Percentiles rank a stretch among this genome's conserved stretches.
Conservation (phyloP, 352 stramenopile species). For the Pythium aquatile region DNA sequence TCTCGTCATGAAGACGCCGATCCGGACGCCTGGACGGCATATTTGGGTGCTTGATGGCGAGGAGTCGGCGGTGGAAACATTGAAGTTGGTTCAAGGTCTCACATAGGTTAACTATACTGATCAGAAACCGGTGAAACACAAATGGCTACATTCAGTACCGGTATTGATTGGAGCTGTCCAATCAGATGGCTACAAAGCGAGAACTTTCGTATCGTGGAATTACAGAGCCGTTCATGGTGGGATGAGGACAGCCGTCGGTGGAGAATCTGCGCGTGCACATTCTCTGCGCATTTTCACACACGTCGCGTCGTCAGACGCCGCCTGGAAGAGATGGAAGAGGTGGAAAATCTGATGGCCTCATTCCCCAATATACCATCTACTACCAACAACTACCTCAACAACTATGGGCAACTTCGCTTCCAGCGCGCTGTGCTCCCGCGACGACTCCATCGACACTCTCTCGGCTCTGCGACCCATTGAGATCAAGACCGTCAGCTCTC, state of each 20-base stretch:
- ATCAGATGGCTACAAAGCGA: constrained; percentile 8
- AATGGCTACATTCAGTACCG: neutral
- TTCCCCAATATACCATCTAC: constrained; percentile 40
- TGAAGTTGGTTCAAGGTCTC: neutral
- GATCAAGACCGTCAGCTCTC: constrained; percentile 23
- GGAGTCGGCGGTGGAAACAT: neutral
- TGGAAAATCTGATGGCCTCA: constrained; percentile 20
- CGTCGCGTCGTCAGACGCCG: neutral
- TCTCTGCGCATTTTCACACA: neutral
- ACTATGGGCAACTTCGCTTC: constrained; percentile 54
- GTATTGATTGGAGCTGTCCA: neutral
- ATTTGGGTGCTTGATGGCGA: neutral
- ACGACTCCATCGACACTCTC: constrained; percentile 18
- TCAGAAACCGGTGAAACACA: neutral
- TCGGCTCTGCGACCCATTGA: neutral
- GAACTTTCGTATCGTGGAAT: constrained; percentile 14
- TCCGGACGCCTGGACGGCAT: neutral
- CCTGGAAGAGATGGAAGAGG: neutral
- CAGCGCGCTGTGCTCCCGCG: constrained; percentile 20
- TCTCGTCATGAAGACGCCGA: neutral
- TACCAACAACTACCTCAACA: constrained; percentile 9
- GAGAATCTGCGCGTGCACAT: neutral
- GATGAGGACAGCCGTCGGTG: neutral
- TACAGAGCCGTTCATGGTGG: neutral
- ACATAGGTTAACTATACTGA: neutral